Percentiles rank a stretch among this genome's conserved stretches.
phyloP scores from a whole-genome alignment of 768 basidiomycete species.

The Coprinopsis marcescibilis region DNA sequence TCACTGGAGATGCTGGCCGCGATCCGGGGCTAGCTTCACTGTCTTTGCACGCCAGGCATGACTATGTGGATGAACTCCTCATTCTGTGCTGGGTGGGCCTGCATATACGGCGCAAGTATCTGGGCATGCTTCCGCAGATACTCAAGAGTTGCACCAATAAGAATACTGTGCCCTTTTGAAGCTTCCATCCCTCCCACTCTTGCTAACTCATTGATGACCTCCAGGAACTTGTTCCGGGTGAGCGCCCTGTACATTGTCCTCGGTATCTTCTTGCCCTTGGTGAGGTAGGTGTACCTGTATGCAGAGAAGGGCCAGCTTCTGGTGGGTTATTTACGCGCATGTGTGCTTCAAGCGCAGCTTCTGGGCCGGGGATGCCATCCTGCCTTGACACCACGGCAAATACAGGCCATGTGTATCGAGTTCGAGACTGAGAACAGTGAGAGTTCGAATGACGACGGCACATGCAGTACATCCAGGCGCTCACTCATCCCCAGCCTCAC shows the following conservation, averaged over 20 bases:
- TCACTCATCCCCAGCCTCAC: no score
- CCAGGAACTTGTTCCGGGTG: constrained; percentile 20
- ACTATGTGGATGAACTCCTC: neutral
- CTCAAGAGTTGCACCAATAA: constrained; percentile 25
- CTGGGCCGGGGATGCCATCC: constrained; percentile 15
- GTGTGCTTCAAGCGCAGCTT: constrained; percentile 17
- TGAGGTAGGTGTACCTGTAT: no score
- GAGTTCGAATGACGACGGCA: no score
- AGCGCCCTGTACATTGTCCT: constrained; percentile 20
- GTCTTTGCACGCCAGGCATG: neutral
- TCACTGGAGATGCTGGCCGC: no score
- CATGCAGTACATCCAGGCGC: no score
- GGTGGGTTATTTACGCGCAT: constrained; percentile 19
- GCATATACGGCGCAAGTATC: constrained; percentile 17
- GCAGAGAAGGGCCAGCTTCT: constrained; percentile 12
- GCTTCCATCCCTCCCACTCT: constrained; percentile 3
- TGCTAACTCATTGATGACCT: constrained; percentile 14
- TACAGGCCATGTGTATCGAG: no score
- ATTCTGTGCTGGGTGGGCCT: neutral
- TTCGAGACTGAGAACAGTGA: no score
- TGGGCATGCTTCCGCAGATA: constrained; percentile 22
- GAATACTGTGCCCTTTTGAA: constrained; percentile 22
- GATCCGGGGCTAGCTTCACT: no score
- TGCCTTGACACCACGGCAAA: no score
- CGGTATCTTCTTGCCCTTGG: neutral